A percentile compares a stretch with the other conserved stretches of the same genome.
These are phyloP conservation scores for Fraxinus angustifolia DNA, from an alignment of 305 asterid genomes.

Conservation along the genomic window DNA sequence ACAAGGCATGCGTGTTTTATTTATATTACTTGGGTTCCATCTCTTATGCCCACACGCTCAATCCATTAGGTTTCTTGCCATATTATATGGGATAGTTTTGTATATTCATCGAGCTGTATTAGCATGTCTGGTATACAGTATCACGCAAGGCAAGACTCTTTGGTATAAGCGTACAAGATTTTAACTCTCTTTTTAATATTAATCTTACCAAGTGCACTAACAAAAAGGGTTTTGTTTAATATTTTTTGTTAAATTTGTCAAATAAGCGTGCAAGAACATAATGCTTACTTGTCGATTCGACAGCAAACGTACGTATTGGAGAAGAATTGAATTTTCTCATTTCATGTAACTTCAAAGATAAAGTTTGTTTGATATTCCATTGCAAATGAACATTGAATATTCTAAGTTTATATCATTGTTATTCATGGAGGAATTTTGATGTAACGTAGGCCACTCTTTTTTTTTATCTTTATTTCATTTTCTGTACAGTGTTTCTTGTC, in stretches of 20 bases:
- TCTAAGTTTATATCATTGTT: neutral
- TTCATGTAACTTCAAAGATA: slow-evolving; percentile 7
- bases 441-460: neutral
- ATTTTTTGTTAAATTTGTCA: neutral
- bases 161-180: neutral
- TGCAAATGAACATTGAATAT: neutral
- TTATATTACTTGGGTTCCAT: neutral
- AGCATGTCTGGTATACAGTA: neutral
- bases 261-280: neutral
- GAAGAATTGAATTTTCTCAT: neutral
- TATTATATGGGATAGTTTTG: neutral
- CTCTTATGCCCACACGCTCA: neutral
- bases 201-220: neutral
- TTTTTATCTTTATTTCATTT: neutral
- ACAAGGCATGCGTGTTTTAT: neutral
- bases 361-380: neutral
- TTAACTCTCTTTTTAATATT: neutral
- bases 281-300: neutral
- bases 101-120: neutral
- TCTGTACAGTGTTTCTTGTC: neutral
- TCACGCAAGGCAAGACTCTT: neutral
- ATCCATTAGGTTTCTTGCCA: neutral
- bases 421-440: neutral
- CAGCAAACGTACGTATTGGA: neutral
- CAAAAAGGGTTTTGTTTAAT: neutral